Evolutionary conservation across 257 asterid species (phyloP), one percentile per base, ranked within the genome.

Genomic region (Eucommia ulmoides): DNA sequence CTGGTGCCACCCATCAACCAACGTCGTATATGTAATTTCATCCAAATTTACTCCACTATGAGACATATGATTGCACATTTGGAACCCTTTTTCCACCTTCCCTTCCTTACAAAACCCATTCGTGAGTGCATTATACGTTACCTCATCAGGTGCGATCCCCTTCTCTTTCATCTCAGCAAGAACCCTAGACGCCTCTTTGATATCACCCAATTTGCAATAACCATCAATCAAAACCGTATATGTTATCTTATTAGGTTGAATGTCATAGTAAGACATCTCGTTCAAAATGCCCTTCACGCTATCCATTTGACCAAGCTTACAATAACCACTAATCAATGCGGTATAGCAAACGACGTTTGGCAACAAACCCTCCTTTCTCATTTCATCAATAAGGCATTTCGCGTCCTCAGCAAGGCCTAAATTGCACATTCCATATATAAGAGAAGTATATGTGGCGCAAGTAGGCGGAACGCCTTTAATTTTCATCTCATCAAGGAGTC

Each of bases 261-360:
- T 24, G 22, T 65, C 58, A 35, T 50, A 58, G 8, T 75, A 77
- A 61, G 65, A 65, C 97, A 88, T 88, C 68, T 84, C 93, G 64
- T 60, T 68, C 69, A 77, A 74, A 42, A 74, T 54, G 59, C 48
- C 56, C 71, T 57, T 73, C 19, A 63, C 93, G 66, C 74, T 79
- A 50, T 72, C 72, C 84, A 81, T 84, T 63, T 70, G 83, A 20
- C 95, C 95, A 54, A 79, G 47, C 73, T 74, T 84, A 67, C 94
- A 79, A 59, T 72, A 79, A 47, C 97, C 94, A 58, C 79, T 71
- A 20, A 88, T 72, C 22, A 88, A 59, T 22, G 94, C 95, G 54
- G 97, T 88, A 62, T 81, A 84, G 61, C 94, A 79, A 49, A 84
- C 73, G 60, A 84, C 94, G 63, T 84, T 53, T 18, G 94, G 97